Evolutionary conservation across 768 basidiomycete species (phyloP).

Genomic region (Pleurotus tuoliensis): DNA sequence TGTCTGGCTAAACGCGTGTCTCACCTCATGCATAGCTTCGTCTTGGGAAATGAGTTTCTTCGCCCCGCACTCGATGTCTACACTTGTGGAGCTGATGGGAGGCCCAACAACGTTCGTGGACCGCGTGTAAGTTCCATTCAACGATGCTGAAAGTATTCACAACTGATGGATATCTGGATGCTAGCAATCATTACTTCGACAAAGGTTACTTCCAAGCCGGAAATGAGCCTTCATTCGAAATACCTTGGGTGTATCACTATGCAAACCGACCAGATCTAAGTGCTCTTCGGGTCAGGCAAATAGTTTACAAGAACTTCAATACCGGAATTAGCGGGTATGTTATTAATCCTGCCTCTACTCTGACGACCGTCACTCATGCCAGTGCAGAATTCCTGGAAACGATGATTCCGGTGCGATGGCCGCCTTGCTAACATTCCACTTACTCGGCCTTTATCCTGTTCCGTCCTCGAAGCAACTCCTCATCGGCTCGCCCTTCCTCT

Average conservation of each 20-base stretch:
- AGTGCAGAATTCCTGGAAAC: constrained; percentile 41
- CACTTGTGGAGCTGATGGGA: constrained; percentile 43
- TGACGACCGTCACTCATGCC: not conserved
- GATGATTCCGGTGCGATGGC: constrained; percentile 55
- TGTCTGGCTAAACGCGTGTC: not conserved
- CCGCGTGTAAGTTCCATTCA: constrained; percentile 30
- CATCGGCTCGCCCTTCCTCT: constrained; percentile 44
- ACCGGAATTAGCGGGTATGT: constrained; percentile 40
- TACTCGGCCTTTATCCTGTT: constrained; percentile 49
- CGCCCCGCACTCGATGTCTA: constrained; percentile 47
- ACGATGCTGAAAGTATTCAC: not conserved
- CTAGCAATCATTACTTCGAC: constrained; percentile 41
- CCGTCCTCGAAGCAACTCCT: constrained; percentile 42
- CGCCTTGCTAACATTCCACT: constrained; percentile 43
- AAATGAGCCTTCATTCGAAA: constrained; percentile 46
- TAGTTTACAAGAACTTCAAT: constrained; percentile 42
- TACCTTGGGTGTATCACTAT: constrained; percentile 49
- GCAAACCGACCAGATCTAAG: constrained; percentile 46
- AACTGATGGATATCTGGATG: not conserved
- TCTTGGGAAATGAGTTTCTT: constrained; percentile 56
- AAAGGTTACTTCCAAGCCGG: constrained; percentile 43
- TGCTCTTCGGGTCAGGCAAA: constrained; percentile 38
- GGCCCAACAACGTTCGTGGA: constrained; percentile 37
- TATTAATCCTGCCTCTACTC: not conserved
- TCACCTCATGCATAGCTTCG: constrained; percentile 28